Base-by-base conservation (phyloP, 2,329 filamentous ascomycete genomes). In the Talaromyces islandicus region DNA sequence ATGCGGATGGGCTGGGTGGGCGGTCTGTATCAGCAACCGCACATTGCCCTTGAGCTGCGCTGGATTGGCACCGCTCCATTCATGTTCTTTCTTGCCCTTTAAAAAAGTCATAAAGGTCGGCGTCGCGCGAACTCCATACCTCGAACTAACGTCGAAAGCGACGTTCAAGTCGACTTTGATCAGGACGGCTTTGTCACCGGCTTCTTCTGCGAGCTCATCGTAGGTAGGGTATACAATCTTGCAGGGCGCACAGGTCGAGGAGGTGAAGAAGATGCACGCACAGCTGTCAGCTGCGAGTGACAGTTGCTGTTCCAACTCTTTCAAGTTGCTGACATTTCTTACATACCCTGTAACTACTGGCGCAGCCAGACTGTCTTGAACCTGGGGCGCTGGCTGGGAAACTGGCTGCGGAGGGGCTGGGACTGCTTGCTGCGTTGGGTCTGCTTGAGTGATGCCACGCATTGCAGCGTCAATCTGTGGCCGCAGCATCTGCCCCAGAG, bases 231-330 rank as follows among this genome's bases (percentile, higher is more conserved):
- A 95, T 2, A 93, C 82, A 17, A 85, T 76, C 72, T 89, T 93
- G 81, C 93, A 97, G 0, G 92, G 92, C 0, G 86, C 83, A 70
- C 92, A 97, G 2, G 88, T 94, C 2, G 89, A 85, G 3, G 91
- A 96, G 0, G 93, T 97, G 77, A 97, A 97, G 79, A 97, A 97
- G 60, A 97, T 82, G 41, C 93, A 84, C 0, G 90, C 90, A 62
- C 88, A 91, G 0, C 88, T 87, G 5, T 83, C 80, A 29, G 80
- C 80, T 0, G 89, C 88, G 1, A 78, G 76, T 0, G 77, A 71
- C 6, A 94, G 78, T 1, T 88, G 75, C 19, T 76, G 76, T 41
- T 91, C 81, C 1, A 94, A 75, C 29, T 88, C 83, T 5, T 76
- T 73, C 4, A 88, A 73, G 24, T 77, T 85, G 27, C 80, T 84